These are phyloP conservation scores for Rheum nobile DNA, from an alignment of 148 eudicot species.

Conservation along the genomic window DNA sequence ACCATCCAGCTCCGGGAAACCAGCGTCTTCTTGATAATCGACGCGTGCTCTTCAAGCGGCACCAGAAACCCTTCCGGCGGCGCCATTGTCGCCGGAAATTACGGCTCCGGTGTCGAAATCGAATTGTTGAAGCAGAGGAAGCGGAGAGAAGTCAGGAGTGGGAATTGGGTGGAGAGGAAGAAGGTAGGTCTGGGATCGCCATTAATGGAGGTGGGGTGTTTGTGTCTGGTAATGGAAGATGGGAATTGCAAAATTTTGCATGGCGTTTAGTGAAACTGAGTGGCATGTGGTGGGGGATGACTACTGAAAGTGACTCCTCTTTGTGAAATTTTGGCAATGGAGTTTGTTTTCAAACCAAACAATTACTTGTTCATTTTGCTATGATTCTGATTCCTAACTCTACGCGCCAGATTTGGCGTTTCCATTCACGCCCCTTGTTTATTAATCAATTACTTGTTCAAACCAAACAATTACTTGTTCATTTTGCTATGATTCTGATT, in stretches of 20 bases:
- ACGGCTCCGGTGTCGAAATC: too few species aligned
- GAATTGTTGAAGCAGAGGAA: too few species aligned
- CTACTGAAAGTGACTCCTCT: background rate
- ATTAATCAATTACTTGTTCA: background rate
- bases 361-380: background rate
- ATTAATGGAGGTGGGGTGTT: background rate
- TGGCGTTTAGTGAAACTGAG: constrained; percentile 6
- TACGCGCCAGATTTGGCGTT: background rate
- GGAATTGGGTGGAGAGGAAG: background rate
- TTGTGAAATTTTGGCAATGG: background rate
- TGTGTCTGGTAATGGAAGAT: constrained; percentile 2
- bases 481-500: background rate
- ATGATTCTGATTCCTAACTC: background rate
- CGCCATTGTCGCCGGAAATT: too few species aligned
- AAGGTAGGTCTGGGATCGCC: background rate
- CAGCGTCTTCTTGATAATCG: constrained; percentile 34
- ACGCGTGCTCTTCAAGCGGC: constrained; percentile 21
- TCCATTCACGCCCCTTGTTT: background rate
- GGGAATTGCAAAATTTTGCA: background rate
- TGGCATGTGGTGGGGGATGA: background rate
- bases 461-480: background rate
- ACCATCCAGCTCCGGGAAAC: constrained; percentile 51
- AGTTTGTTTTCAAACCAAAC: background rate
- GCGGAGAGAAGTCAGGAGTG: background rate
- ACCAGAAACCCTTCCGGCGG: constrained; percentile 15